Evolutionary conservation across 352 stramenopile species (phyloP).

Genomic region (Pythium phragmiticola): DNA sequence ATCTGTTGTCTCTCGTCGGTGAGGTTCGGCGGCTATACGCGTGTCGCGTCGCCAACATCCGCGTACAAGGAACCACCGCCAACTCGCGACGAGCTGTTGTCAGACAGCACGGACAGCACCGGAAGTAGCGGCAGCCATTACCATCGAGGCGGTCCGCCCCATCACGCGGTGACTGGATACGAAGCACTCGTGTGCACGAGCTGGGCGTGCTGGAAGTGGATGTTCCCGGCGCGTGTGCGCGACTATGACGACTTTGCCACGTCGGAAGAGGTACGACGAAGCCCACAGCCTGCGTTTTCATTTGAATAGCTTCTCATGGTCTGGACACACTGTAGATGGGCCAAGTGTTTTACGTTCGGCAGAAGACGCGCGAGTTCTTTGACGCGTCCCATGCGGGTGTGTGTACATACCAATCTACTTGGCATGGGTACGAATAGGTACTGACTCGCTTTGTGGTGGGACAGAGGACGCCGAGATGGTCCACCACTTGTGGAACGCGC

Average conservation of each 20-base stretch:
- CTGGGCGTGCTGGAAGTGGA: constrained; percentile 64
- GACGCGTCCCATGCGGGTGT: constrained; percentile 34
- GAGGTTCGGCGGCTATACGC: background rate
- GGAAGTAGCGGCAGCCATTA: background rate
- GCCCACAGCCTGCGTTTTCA: background rate
- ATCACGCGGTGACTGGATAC: constrained; percentile 5
- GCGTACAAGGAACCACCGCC: constrained; percentile 19
- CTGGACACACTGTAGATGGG: constrained; percentile 32
- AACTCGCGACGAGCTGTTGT: constrained; percentile 12
- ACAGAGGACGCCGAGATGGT: constrained; percentile 64
- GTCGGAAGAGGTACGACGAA: constrained; percentile 38
- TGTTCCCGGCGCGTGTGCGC: constrained; percentile 49
- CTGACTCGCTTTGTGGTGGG: background rate
- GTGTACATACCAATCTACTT: background rate
- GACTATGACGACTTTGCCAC: constrained; percentile 72
- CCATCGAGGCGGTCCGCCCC: background rate
- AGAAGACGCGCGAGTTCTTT: constrained; percentile 59
- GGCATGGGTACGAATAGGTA: background rate
- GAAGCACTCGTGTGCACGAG: constrained; percentile 30
- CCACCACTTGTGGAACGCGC: constrained; percentile 57
- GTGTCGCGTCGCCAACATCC: constrained; percentile 10
- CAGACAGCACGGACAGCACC: constrained; percentile 17
- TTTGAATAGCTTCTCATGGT: background rate
- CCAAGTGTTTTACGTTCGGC: constrained; percentile 57
- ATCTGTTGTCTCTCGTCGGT: constrained; percentile 10